These are phyloP conservation scores for Leccinellum albellum DNA, from an alignment of 768 basidiomycete species.

Conservation along the genomic window DNA sequence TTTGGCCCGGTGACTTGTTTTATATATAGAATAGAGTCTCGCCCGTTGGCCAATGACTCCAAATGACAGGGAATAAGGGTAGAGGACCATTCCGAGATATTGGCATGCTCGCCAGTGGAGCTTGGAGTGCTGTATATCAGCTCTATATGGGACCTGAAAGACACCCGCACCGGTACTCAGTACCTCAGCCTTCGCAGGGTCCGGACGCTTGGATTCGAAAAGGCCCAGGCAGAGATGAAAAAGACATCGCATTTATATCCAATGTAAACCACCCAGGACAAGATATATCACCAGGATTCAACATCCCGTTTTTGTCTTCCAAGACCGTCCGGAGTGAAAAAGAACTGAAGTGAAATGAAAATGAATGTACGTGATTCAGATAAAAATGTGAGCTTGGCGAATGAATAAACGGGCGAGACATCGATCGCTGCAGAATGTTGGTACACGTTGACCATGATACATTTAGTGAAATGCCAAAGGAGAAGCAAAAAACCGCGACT, in stretches of 20 bases:
- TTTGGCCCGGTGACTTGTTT: no score
- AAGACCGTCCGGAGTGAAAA: not conserved
- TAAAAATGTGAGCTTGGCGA: not conserved
- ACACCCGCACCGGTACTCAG: no score
- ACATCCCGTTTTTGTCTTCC: not conserved
- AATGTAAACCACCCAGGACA: not conserved
- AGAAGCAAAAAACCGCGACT: not conserved
- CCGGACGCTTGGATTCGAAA: not conserved
- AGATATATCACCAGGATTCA: not conserved
- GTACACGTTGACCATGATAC: constrained; percentile 28
- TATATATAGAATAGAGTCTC: no score
- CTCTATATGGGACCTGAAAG: no score
- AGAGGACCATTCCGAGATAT: no score
- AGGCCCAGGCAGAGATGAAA: not conserved
- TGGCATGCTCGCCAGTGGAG: no score
- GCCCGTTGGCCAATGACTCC: no score
- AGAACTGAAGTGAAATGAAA: not conserved
- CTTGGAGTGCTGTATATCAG: no score
- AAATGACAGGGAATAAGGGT: no score
- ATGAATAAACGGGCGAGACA: not conserved
- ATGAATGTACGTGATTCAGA: not conserved
- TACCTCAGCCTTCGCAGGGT: no score
- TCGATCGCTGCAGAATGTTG: constrained; percentile 8
- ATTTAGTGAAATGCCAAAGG: constrained; percentile 4
- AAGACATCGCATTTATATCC: not conserved